phyloP scores from a whole-genome alignment of 2,329 filamentous ascomycete species.

The Aspergillus luchuensis region DNA sequence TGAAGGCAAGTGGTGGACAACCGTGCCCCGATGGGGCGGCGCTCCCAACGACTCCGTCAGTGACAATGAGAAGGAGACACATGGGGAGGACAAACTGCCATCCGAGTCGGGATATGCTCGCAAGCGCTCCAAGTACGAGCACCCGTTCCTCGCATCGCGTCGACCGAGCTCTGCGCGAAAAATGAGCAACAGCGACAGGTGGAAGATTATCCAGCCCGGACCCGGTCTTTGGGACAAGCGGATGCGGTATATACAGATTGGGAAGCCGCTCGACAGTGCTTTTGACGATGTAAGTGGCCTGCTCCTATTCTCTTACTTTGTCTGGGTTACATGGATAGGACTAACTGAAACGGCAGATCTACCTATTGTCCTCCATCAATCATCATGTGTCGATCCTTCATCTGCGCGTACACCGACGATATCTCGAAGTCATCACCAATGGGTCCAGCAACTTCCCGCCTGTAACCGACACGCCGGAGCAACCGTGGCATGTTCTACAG shows the following conservation, averaged over 20 bases:
- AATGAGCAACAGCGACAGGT: conserved; percentile 52
- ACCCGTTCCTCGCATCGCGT: conserved; percentile 35
- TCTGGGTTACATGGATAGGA: not conserved
- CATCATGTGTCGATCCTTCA: conserved; percentile 64
- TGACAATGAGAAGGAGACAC: conserved; percentile 28
- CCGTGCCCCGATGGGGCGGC: conserved; percentile 59
- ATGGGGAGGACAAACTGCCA: conserved; percentile 29
- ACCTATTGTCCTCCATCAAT: conserved; percentile 63
- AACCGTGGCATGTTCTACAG: conserved; percentile 55
- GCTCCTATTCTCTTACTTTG: not conserved
- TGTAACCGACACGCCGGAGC: conserved; percentile 27
- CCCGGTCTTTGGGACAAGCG: conserved; percentile 59
- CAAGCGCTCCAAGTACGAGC: conserved; percentile 43
- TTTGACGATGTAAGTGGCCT: conserved; percentile 56
- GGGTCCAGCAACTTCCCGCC: conserved; percentile 39
- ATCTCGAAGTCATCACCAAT: conserved; percentile 56
- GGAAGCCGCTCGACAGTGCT: conserved; percentile 49
- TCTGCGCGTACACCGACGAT: conserved; percentile 58
- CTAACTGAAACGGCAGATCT: conserved; percentile 49
- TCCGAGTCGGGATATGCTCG: conserved; percentile 34
- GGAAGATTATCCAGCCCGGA: conserved; percentile 55
- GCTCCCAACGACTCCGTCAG: conserved; percentile 40
- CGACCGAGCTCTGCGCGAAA: conserved; percentile 42
- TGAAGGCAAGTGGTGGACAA: conserved; percentile 64
- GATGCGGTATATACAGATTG: conserved; percentile 59